Percentiles rank a stretch among this genome's conserved stretches.
Conservation (phyloP, 805 yeast species). For the Lipomyces orientalis region DNA sequence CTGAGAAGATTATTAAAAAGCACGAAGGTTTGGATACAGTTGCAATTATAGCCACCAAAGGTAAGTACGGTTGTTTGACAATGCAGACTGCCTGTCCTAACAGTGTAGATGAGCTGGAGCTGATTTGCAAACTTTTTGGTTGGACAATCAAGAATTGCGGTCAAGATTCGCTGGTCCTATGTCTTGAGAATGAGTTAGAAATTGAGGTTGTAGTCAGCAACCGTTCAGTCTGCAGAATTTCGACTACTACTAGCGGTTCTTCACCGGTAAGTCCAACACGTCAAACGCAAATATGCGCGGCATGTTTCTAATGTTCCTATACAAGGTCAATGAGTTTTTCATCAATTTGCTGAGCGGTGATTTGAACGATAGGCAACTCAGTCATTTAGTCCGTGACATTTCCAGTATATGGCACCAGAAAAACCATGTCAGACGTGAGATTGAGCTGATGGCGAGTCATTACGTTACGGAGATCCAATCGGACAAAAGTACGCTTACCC, state of each 20-base stretch:
- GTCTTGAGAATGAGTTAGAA: slow-evolving; percentile 9
- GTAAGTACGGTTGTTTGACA: slow-evolving; percentile 6
- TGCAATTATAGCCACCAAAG: slow-evolving; percentile 30
- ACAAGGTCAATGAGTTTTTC: slow-evolving; percentile 19
- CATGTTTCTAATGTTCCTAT: not conserved
- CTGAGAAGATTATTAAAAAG: slow-evolving; percentile 36
- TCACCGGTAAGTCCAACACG: slow-evolving; percentile 14
- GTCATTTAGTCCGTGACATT: slow-evolving; percentile 5
- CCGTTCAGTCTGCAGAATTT: not conserved
- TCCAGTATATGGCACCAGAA: slow-evolving; percentile 7
- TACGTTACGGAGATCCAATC: slow-evolving; percentile 16
- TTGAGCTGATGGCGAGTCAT: slow-evolving; percentile 17
- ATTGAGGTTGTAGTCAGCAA: slow-evolving; percentile 6
- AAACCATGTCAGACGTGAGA: slow-evolving; percentile 8
- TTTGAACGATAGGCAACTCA: not conserved
- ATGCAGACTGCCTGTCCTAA: not conserved
- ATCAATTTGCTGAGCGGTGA: not conserved
- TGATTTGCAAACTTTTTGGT: slow-evolving; percentile 21
- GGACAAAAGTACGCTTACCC: not conserved
- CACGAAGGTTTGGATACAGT: slow-evolving; percentile 35
- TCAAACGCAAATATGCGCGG: not conserved
- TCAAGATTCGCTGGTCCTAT: slow-evolving; percentile 9
- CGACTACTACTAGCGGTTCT: not conserved
- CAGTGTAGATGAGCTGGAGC: slow-evolving; percentile 11
- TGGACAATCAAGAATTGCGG: slow-evolving; percentile 15